phyloP scores from a whole-genome alignment of 495 filamentous ascomycete genomes.

The Penicillium subrubescens region DNA sequence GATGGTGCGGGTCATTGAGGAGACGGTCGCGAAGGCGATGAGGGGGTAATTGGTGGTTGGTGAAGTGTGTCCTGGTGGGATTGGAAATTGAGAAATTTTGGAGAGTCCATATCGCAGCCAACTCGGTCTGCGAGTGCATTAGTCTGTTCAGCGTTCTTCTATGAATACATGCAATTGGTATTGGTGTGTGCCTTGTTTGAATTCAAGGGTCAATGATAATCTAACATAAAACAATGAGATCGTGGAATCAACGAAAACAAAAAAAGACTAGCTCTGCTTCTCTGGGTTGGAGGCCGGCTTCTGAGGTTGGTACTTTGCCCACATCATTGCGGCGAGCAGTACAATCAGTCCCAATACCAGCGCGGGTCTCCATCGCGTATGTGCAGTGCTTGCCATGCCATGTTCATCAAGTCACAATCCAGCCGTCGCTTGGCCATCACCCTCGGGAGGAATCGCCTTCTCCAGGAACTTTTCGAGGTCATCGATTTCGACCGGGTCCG shows the following conservation, averaged over 20 bases:
- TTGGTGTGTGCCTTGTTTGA: neutral
- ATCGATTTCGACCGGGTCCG: conserved; percentile 76
- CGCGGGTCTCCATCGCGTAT: conserved; percentile 21
- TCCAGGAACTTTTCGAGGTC: conserved; percentile 79
- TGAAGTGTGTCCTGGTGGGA: neutral
- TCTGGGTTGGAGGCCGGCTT: neutral
- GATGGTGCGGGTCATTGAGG: conserved; percentile 36
- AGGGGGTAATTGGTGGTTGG: conserved; percentile 3
- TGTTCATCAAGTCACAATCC: conserved; percentile 47
- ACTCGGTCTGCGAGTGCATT: conserved; percentile 5
- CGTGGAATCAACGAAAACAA: neutral
- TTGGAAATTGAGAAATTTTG: neutral
- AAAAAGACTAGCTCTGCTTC: conserved; percentile 11
- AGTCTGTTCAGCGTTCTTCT: conserved; percentile 2
- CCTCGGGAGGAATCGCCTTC: conserved; percentile 60
- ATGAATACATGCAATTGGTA: conserved; percentile 11
- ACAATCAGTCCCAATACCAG: conserved; percentile 47
- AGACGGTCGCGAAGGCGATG: conserved; percentile 31
- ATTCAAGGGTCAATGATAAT: neutral
- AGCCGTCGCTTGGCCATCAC: conserved; percentile 56
- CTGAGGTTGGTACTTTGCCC: conserved; percentile 16
- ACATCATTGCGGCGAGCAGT: conserved; percentile 52
- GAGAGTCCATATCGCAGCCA: neutral
- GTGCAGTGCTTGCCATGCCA: neutral
- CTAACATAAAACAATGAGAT: neutral